Evolutionary conservation across 331 rosid species (phyloP).

Genomic region (Ulmus americana): DNA sequence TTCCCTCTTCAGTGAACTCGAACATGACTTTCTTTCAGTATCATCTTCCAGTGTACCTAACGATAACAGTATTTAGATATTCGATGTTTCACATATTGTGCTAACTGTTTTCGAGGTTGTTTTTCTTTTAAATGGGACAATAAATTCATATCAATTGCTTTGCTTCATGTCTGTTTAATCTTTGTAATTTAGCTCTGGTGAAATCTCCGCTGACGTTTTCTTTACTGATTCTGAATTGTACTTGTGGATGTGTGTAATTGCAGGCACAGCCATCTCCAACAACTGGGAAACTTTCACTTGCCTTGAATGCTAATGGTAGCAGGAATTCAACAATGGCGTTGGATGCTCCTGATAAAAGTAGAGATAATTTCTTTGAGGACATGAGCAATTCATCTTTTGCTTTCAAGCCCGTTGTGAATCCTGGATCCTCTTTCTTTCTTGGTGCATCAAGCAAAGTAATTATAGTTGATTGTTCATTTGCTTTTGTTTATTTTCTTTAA

Average conservation of each 20-base stretch:
- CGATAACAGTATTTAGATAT: too few species aligned
- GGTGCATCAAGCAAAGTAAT: conserved; percentile 65
- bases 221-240: conserved; percentile 22
- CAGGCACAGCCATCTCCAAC: conserved; percentile 98
- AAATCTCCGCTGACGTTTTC: background rate
- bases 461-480: background rate
- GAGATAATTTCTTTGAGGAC: conserved; percentile 40
- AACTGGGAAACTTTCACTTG: conserved; percentile 70
- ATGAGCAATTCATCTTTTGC: conserved; percentile 51
- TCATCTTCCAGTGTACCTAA: too few species aligned
- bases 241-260: conserved; percentile 34
- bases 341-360: conserved; percentile 38
- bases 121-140: background rate
- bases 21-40: too few species aligned
- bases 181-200: background rate
- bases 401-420: conserved; percentile 59
- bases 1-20: too few species aligned
- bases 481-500: background rate
- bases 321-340: conserved; percentile 32
- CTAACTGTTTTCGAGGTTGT: too few species aligned
- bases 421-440: conserved; percentile 48
- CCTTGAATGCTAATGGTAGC: conserved; percentile 32
- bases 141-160: background rate
- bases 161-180: background rate
- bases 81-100: too few species aligned